Base-by-base conservation (phyloP, 73 alveolate species). In the Paramecium bursaria region DNA sequence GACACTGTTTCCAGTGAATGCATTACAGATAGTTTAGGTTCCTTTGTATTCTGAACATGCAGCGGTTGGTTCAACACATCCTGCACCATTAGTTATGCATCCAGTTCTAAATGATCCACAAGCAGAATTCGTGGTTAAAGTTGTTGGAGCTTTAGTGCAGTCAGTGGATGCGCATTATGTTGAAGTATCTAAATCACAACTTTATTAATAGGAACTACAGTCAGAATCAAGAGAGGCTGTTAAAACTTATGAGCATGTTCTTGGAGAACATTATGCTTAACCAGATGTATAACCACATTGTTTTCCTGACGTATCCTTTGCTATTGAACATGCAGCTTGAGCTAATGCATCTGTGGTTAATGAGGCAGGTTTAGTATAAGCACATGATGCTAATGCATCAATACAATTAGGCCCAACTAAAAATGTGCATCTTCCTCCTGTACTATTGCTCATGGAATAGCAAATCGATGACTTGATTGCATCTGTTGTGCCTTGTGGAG, bases 21-120 rank as follows among this genome's bases (percentile, higher is more conserved):
- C 49, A 11, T 5, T 11, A 39, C 49, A 39, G 5, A 7, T 7
- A 39, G 49, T 39, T 5, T 7, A 7, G 35, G 82, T 13, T 7
- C 82, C 82, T 15, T 53, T 14, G 13, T 67, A 67, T 11, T 21
- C 22, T n/a, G 82, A 19, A 10, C 82, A 67, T 15, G 48, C 35
- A 15, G 26, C 53, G 2, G 60, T 39, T 15, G 33, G 21, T 5
- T 9, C 6, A 30, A 67, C 21, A 14, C 82, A 67, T 33, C 82
- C 82, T 14, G 82, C 82, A 11, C 82, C 82, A 2, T 47, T 47
- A 42, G 26, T 25, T 1, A 67, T 42, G 35, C 82, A 67, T 31
- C 46, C 60, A 9, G 0, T 15, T 33, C 33, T 14, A 42, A 67
- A 33, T 33, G 22, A 39, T 3, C 11, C 9, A 14, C 82, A 67